A percentile compares a stretch with the other conserved stretches of the same genome.
phyloP scores from a whole-genome alignment of 805 yeast species.

The Priceomyces haplophilus region DNA sequence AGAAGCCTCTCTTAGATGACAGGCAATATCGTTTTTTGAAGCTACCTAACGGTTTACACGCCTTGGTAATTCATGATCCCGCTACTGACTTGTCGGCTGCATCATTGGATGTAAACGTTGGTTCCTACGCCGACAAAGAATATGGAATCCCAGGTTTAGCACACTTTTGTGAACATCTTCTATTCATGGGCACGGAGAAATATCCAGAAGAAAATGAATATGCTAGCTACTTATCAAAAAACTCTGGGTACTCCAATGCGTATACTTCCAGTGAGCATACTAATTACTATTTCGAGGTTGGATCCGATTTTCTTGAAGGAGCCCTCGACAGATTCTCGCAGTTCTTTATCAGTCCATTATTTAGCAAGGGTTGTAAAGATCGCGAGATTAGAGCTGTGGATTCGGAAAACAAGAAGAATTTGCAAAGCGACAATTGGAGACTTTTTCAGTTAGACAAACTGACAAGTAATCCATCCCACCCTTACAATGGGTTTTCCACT shows the following conservation, averaged over 20 bases:
- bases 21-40: slow-evolving; percentile 67
- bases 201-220: slow-evolving; percentile 76
- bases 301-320: slow-evolving; percentile 71
- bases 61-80: slow-evolving; percentile 64
- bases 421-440: slow-evolving; percentile 89
- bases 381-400: slow-evolving; percentile 94
- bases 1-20: slow-evolving; percentile 63
- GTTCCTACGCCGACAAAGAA: slow-evolving; percentile 68
- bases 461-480: slow-evolving; percentile 71
- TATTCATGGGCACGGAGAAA: slow-evolving; percentile 77
- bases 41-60: slow-evolving; percentile 56
- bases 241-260: slow-evolving; percentile 89
- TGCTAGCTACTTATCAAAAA: slow-evolving; percentile 69
- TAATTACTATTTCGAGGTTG: slow-evolving; percentile 85
- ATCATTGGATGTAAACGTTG: slow-evolving; percentile 73
- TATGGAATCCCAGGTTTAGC: slow-evolving; percentile 66
- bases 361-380: slow-evolving; percentile 71
- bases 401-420: slow-evolving; percentile 90
- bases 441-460: slow-evolving; percentile 79
- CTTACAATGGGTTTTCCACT: slow-evolving; percentile 83
- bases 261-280: slow-evolving; percentile 87
- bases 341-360: slow-evolving; percentile 84
- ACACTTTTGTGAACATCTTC: slow-evolving; percentile 63
- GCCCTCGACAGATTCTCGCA: slow-evolving; percentile 92
- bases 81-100: slow-evolving; percentile 75